phyloP scores from a whole-genome alignment of 139 green algal genomes.

The Chlorella sorokiniana region DNA sequence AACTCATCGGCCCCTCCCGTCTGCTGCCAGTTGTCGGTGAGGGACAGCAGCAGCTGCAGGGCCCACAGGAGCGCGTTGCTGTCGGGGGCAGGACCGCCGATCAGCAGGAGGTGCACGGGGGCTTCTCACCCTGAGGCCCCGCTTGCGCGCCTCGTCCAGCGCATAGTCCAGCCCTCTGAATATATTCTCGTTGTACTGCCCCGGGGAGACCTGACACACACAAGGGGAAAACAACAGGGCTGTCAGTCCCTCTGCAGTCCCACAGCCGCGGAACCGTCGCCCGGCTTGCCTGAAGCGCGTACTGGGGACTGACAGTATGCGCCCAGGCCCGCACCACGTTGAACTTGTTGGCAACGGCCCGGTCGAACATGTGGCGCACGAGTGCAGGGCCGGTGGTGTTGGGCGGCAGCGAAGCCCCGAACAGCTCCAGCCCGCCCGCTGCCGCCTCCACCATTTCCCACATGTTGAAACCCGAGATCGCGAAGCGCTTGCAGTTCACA shows the following conservation, averaged over 20 bases:
- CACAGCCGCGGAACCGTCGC: too few species aligned
- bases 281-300: conserved; percentile 36
- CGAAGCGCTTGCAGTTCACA: conserved; percentile 46
- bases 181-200: conserved; percentile 55
- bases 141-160: conserved; percentile 44
- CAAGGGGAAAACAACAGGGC: too few species aligned
- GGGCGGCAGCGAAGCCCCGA: conserved; percentile 49
- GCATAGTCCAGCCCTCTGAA: conserved; percentile 61
- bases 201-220: conserved; percentile 41
- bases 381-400: conserved; percentile 37
- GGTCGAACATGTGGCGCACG: conserved; percentile 40
- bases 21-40: conserved; percentile 58
- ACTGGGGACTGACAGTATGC: conserved; percentile 41
- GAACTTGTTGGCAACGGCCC: conserved; percentile 34
- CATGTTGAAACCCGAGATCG: conserved; percentile 47
- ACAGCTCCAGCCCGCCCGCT: conserved; percentile 56
- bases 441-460: conserved; percentile 66
- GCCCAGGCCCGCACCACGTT: conserved; percentile 55
- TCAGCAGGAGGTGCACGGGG: neutral
- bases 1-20: conserved; percentile 31
- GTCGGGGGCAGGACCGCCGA: neutral
- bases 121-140: conserved; percentile 27
- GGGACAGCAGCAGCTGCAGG: conserved; percentile 41
- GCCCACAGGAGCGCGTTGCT: neutral
- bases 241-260: too few species aligned